Conservation (phyloP, 2,329 filamentous ascomycete genomes). For the Trichophyton mentagrophytes region DNA sequence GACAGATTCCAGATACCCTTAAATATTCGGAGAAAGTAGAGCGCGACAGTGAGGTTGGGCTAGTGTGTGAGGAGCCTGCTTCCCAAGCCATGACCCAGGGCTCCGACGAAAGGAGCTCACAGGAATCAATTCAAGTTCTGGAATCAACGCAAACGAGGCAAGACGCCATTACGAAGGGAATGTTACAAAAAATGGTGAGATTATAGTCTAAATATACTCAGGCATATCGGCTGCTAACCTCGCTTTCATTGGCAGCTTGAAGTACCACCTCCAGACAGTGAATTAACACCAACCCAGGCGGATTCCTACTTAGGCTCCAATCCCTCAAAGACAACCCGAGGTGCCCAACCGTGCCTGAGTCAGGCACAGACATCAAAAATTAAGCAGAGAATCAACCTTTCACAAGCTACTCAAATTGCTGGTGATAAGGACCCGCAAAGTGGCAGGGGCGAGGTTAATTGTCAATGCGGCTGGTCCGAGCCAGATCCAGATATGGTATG, state of each 20-base stretch:
- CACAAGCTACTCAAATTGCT: not conserved
- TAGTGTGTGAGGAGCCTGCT: constrained; percentile 6
- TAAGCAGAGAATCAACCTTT: not conserved
- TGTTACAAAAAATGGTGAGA: constrained; percentile 23
- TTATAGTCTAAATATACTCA: constrained; percentile 7
- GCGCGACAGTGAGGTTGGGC: constrained; percentile 20
- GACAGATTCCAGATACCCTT: constrained; percentile 21
- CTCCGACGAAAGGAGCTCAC: constrained; percentile 8
- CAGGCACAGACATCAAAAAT: not conserved
- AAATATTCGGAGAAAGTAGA: constrained; percentile 19
- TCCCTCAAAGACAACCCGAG: not conserved
- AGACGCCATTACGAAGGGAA: constrained; percentile 19
- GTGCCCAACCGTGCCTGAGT: not conserved
- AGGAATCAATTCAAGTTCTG: constrained; percentile 17
- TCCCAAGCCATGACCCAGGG: not conserved
- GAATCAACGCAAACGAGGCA: constrained; percentile 17
- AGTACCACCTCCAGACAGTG: constrained; percentile 12
- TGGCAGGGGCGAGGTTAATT: constrained; percentile 18
- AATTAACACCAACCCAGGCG: constrained; percentile 21
- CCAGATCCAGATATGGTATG: constrained; percentile 34
- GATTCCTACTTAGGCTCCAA: constrained; percentile 6
- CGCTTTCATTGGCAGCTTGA: not conserved
- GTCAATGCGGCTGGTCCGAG: constrained; percentile 31
- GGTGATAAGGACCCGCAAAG: not conserved
- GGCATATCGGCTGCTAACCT: not conserved